Evolutionary conservation across 805 yeast genomes (phyloP).

Genomic region (Pichia californica): DNA sequence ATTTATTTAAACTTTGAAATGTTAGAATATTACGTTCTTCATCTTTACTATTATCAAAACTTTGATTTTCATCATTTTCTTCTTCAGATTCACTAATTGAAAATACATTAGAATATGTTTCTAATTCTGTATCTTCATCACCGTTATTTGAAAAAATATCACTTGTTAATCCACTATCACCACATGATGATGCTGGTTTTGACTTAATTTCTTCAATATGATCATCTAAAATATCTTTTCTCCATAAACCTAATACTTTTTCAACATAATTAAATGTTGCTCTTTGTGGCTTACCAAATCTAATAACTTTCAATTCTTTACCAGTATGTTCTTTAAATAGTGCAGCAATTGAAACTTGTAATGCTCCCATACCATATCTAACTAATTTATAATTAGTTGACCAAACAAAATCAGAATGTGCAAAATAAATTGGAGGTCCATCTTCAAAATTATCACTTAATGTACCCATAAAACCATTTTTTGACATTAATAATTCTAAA

Average conservation of each 20-base stretch:
- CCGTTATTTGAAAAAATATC: conserved; percentile 15
- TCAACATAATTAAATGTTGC: conserved; percentile 83
- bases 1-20: conserved; percentile 37
- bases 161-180: conserved; percentile 5
- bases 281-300: conserved; percentile 87
- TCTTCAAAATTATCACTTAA: conserved; percentile 61
- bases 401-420: conserved; percentile 91
- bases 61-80: conserved; percentile 20
- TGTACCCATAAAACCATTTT: conserved; percentile 83
- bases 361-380: conserved; percentile 92
- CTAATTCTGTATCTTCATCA: conserved; percentile 16
- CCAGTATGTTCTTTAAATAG: conserved; percentile 82
- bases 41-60: conserved; percentile 33
- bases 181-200: conserved; percentile 16
- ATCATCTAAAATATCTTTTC: conserved; percentile 68
- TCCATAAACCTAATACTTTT: conserved; percentile 70
- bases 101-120: too few species aligned
- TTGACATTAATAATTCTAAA: conserved; percentile 68
- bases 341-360: conserved; percentile 83
- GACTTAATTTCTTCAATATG: conserved; percentile 45
- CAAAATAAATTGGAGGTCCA: conserved; percentile 80
- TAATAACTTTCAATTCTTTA: conserved; percentile 65
- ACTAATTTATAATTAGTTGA: conserved; percentile 78
- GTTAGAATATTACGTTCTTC: conserved; percentile 34
- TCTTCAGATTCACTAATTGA: conserved; percentile 26